Base-by-base conservation (phyloP, 345 rosid genomes). In the Kernera saxatilis region DNA sequence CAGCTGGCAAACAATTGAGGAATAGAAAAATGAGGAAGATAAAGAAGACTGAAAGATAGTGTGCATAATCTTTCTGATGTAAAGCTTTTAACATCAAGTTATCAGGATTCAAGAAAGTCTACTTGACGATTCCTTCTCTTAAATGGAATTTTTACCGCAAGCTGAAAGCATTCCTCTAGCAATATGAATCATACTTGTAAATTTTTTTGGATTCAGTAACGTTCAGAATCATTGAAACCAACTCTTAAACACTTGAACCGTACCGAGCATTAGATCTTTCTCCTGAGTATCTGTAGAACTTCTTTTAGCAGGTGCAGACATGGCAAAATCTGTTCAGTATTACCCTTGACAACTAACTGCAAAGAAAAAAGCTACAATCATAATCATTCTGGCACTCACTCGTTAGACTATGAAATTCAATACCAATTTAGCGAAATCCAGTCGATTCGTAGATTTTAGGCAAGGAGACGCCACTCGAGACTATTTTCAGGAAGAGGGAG, bases 241-340 rank as follows among this genome's bases (percentile, higher is more conserved):
- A 13, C 0, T 67, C 40, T 23, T 9, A 50, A 52, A 56, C 61
- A 64, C 5, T 36, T 29, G 43, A 66, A 49, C 61, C 56, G 15
- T 79, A 87, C 93, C 90, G 61, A 81, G 76, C 57, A 77, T 48
- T 49, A 75, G 78, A 51, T 67, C 76, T 77, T 81, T 80, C 59
- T 78, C 81, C 75, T 80, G 70, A 19, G 64, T 60, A 17, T 71
- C 74, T 14, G 41, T 73, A 75, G 80, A 66, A 69, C 80, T 73
- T 80, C 57, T 76, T 58, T 78, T 83, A 68, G 71, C 35, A 62
- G 77, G 58, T 48, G 83, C 79, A 62, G 78, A 70, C 93, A 87
- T 84, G 71, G 67, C 56, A 26, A 46, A 35, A 44, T 26, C 17
- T 21, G 45, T 40, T 74, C 35, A 64, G 69, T 54, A 67, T 59